phyloP scores from a whole-genome alignment of 768 basidiomycete species.

The Trametes elegans region DNA sequence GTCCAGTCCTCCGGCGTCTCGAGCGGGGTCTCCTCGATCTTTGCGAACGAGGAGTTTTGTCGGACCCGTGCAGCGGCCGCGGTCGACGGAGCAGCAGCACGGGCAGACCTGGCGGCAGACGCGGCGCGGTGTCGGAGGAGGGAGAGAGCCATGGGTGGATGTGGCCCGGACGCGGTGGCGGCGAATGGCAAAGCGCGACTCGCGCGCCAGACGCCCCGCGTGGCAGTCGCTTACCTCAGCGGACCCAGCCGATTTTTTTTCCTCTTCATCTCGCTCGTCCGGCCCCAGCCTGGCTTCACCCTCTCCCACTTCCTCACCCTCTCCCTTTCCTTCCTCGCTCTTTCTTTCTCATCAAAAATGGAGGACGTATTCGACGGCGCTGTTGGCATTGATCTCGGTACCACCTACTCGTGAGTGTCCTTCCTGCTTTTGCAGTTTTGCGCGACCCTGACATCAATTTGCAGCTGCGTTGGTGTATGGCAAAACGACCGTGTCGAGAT shows the following conservation, averaged over 20 bases:
- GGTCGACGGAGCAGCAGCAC: conserved; percentile 1
- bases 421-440: not conserved
- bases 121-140: conserved; percentile 20
- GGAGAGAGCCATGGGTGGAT: conserved; percentile 26
- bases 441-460: conserved; percentile 25
- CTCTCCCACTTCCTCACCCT: conserved; percentile 26
- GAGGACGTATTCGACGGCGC: conserved; percentile 96
- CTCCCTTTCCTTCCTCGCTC: conserved; percentile 33
- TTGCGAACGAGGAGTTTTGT: conserved; percentile 8
- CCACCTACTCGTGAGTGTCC: conserved; percentile 85
- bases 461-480: conserved; percentile 97
- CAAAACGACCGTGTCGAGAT: conserved; percentile 99
- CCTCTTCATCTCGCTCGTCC: conserved; percentile 25
- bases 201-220: conserved; percentile 17
- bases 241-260: conserved; percentile 40
- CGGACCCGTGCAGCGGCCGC: conserved; percentile 5
- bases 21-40: conserved; percentile 28
- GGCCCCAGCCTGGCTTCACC: conserved; percentile 18
- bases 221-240: conserved; percentile 54
- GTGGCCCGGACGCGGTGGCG: conserved; percentile 30
- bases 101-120: conserved; percentile 21
- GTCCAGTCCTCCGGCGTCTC: conserved; percentile 63
- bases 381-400: conserved; percentile 95
- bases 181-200: conserved; percentile 20
- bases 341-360: conserved; percentile 54